Base-by-base conservation (phyloP, 352 stramenopile genomes). In the Lagenidium giganteum region DNA sequence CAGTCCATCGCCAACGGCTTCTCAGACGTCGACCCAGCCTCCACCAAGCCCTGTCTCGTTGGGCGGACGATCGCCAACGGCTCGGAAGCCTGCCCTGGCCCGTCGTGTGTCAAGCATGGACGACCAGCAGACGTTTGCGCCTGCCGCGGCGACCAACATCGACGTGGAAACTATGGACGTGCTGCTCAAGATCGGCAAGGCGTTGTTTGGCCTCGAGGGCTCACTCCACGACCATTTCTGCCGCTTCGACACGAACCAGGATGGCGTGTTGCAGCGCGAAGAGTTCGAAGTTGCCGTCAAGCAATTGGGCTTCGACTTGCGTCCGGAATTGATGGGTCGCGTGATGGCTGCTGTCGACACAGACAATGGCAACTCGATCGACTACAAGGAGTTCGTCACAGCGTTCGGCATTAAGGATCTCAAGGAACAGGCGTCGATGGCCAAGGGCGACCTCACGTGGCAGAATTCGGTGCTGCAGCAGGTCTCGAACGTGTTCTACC, bases 401-500 rank as follows among this genome's bases (percentile, higher is more conserved):
- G 85, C 84, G 0, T 96, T 96, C 31, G 76, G 65, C 20, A 61
- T 95, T 21, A 62, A 83, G 42, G 79, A 92, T 46, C 14, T 57
- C 6, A 86, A 74, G 40, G 78, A 83, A 33, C 55, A 75, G 45
- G 37, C 42, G 16, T 45, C 50, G 21, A 51, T 76, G 0, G 64
- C 58, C 18, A 66, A 60, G 20, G 70, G 67, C 13, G 75, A 72
- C 42, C 51, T 70, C 52, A 89, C 61, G 49, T 96, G 86, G 86
- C 81, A 95, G 55, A 85, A 94, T 46, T 69, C 80, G 3, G 74
- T 96, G 28, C 62, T 96, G 33, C 85, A 96, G 54, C 79, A 93
- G 36, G 81, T 96, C 22, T 86, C 87, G 18, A 96, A 96, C 57
- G 86, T 94, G 33, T 84, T 96, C 46, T 96, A 91, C 53, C 85